A percentile compares a stretch with the other conserved stretches of the same genome.
Evolutionary conservation across 2,329 filamentous ascomycete genomes (phyloP).

Genomic region (Scedosporium minutisporum): DNA sequence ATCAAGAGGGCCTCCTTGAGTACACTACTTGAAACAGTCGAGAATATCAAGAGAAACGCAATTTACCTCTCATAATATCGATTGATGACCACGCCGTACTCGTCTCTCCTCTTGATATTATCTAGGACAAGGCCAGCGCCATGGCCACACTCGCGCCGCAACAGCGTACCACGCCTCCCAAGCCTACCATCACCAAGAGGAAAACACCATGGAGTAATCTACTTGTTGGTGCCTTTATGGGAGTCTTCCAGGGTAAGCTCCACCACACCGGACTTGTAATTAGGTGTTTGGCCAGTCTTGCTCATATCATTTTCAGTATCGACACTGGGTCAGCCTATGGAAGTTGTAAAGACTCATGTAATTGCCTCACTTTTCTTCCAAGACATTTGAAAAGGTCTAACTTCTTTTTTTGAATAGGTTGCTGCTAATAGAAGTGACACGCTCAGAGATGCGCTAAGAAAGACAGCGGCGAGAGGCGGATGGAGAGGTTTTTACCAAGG

Average conservation of each 20-base stretch:
- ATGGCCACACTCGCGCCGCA: too few relatives aligned
- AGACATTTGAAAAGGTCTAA: neutral
- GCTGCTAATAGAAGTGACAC: conserved; percentile 6
- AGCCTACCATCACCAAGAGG: neutral
- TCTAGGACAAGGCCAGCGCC: too few relatives aligned
- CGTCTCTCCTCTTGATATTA: too few relatives aligned
- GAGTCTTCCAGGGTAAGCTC: neutral
- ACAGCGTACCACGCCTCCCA: too few relatives aligned
- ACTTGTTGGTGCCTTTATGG: neutral
- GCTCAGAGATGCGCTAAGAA: conserved; percentile 6
- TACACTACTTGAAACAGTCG: too few relatives aligned
- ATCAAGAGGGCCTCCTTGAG: too few relatives aligned
- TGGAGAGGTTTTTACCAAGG: conserved; percentile 10
- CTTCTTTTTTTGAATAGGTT: neutral
- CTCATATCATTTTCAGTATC: conserved; percentile 6
- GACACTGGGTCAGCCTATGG: conserved; percentile 11
- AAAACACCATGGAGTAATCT: neutral
- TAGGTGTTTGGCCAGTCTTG: neutral
- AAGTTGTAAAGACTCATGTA: conserved; percentile 12
- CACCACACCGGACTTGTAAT: neutral
- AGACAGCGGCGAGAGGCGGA: conserved; percentile 9
- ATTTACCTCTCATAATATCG: too few relatives aligned
- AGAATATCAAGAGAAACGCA: too few relatives aligned
- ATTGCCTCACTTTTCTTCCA: neutral
- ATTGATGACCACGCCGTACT: too few relatives aligned